Evolutionary conservation across 805 yeast genomes (phyloP).

Genomic region (Cyberlindnera meyerae): DNA sequence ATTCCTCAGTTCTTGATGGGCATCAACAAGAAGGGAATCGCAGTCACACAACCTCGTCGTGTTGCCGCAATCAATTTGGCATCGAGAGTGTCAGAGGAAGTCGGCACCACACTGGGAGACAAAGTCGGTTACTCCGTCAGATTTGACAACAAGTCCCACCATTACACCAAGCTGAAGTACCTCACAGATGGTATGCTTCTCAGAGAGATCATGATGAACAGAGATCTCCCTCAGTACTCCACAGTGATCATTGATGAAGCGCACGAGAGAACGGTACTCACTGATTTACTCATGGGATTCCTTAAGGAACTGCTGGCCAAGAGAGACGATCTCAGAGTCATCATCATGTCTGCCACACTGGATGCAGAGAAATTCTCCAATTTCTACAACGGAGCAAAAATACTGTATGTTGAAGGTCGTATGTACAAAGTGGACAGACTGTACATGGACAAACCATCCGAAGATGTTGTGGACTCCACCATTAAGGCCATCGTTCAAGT

Average conservation of each 20-base stretch:
- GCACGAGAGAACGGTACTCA: slow-evolving; percentile 90
- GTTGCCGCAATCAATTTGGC: slow-evolving; percentile 97
- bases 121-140: slow-evolving; percentile 92
- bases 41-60: slow-evolving; percentile 95
- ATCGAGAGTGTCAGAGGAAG: slow-evolving; percentile 85
- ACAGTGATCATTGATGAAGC: slow-evolving; percentile 92
- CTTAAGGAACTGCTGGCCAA: slow-evolving; percentile 58
- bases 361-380: slow-evolving; percentile 83
- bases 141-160: slow-evolving; percentile 65
- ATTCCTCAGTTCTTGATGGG: slow-evolving; percentile 86
- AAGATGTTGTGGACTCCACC: slow-evolving; percentile 79
- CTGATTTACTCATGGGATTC: slow-evolving; percentile 88
- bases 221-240: slow-evolving; percentile 56
- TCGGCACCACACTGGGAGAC: slow-evolving; percentile 69
- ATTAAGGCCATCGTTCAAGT: slow-evolving; percentile 72
- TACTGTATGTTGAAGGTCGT: slow-evolving; percentile 83
- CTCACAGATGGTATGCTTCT: slow-evolving; percentile 96
- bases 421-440: slow-evolving; percentile 76
- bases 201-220: slow-evolving; percentile 82
- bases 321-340: slow-evolving; percentile 56
- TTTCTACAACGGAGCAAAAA: slow-evolving; percentile 78
- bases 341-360: slow-evolving; percentile 95
- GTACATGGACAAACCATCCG: slow-evolving; percentile 59
- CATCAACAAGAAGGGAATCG: slow-evolving; percentile 49
- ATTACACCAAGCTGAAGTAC: slow-evolving; percentile 69